Evolutionary conservation across 2,329 filamentous ascomycete species (phyloP).

Genomic region (Ilyonectria destructans): DNA sequence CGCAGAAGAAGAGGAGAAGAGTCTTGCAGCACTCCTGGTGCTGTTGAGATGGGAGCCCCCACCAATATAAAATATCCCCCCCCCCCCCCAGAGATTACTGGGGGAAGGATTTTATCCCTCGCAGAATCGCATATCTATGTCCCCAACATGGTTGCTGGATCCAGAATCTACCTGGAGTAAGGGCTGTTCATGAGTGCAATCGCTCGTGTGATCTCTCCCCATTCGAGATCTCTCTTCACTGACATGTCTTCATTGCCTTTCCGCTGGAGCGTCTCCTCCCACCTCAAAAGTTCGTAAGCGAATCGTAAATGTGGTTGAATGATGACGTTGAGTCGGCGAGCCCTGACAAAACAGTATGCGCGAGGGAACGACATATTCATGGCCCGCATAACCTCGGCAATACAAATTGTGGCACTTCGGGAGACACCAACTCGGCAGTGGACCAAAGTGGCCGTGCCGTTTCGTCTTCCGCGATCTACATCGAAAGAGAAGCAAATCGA

Average conservation of each 20-base stretch:
- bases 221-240: constrained; percentile 87
- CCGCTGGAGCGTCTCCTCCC: constrained; percentile 84
- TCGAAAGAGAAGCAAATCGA: constrained; percentile 20
- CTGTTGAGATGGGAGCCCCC: background rate
- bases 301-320: constrained; percentile 98
- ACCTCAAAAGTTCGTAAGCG: constrained; percentile 94
- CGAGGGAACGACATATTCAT: constrained; percentile 87
- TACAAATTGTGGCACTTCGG: constrained; percentile 96
- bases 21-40: background rate
- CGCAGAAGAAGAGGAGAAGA: background rate
- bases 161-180: constrained; percentile 76
- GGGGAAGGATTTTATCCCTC: background rate
- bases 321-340: constrained; percentile 94
- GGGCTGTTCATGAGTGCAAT: constrained; percentile 97
- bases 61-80: background rate
- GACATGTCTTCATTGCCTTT: constrained; percentile 62
- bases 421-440: constrained; percentile 98
- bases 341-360: constrained; percentile 96
- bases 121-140: background rate
- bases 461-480: constrained; percentile 82
- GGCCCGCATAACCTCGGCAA: constrained; percentile 96
- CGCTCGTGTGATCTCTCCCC: constrained; percentile 89
- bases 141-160: background rate
- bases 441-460: constrained; percentile 89
- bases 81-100: too few relatives aligned